Conservation (phyloP, 768 basidiomycete species). For the Gyrodon lividus region DNA sequence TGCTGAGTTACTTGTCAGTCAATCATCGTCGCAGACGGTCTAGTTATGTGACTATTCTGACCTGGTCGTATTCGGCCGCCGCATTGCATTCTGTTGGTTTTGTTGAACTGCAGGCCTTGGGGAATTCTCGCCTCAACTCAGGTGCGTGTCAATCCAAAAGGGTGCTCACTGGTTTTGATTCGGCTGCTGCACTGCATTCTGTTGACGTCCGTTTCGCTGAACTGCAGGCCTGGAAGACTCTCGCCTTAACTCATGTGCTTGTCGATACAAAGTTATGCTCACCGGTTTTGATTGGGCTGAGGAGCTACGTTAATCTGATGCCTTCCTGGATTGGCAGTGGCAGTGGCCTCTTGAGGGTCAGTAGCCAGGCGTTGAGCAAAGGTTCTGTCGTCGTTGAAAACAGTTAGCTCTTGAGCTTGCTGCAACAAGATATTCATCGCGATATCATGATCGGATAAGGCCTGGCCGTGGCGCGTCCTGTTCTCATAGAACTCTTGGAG, state of each 20-base stretch:
- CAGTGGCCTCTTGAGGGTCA: slow-evolving; percentile 9
- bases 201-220: background rate
- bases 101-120: slow-evolving; percentile 4
- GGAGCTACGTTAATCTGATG: background rate
- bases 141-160: background rate
- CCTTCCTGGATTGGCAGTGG: background rate
- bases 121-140: slow-evolving; percentile 1
- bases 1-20: slow-evolving; percentile 1
- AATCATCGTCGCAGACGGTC: background rate
- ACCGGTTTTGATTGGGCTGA: background rate
- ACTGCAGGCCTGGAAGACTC: background rate
- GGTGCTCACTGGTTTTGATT: background rate
- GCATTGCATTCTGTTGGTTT: background rate
- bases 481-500: slow-evolving; percentile 9
- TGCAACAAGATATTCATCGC: slow-evolving; percentile 26
- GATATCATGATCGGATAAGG: slow-evolving; percentile 22
- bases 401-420: slow-evolving; percentile 19
- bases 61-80: slow-evolving; percentile 4
- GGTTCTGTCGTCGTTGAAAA: slow-evolving; percentile 18
- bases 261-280: background rate
- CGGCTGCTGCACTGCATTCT: background rate
- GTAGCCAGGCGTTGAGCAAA: slow-evolving; percentile 21
- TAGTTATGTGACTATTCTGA: background rate
- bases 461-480: slow-evolving; percentile 4
- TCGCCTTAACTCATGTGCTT: slow-evolving; percentile 3